Evolutionary conservation across 768 basidiomycete species (phyloP).

Genomic region (Antrodiella citrinella): DNA sequence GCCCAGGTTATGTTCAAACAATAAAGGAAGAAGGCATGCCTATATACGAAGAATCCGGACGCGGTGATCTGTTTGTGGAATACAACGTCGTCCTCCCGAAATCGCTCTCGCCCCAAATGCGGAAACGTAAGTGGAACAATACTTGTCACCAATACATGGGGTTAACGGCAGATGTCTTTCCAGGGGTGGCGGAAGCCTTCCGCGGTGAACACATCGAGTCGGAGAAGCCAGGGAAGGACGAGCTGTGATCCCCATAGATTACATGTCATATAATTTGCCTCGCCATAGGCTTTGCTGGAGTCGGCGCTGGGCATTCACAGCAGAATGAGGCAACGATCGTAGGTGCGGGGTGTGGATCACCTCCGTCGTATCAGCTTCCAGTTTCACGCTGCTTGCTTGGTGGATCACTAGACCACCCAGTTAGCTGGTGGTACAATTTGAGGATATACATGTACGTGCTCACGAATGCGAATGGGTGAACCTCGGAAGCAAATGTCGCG

Average conservation of each 20-base stretch:
- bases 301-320: no score
- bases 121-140: conserved; percentile 75
- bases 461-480: no score
- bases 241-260: not conserved
- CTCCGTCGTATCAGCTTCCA: no score
- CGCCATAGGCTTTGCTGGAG: no score
- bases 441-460: no score
- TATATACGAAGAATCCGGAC: conserved; percentile 40
- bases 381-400: no score
- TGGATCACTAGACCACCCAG: no score
- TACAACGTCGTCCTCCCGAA: conserved; percentile 88
- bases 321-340: no score
- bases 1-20: conserved; percentile 77
- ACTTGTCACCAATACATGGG: no score
- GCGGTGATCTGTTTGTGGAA: conserved; percentile 87
- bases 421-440: no score
- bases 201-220: not conserved
- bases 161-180: not conserved
- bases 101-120: conserved; percentile 56
- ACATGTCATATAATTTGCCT: not conserved
- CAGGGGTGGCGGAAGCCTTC: not conserved
- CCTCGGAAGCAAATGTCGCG: no score
- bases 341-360: no score
- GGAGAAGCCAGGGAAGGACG: not conserved
- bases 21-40: conserved; percentile 91